These are phyloP conservation scores for Lepidium africanum DNA, from an alignment of 345 rosid species.

Conservation along the genomic window DNA sequence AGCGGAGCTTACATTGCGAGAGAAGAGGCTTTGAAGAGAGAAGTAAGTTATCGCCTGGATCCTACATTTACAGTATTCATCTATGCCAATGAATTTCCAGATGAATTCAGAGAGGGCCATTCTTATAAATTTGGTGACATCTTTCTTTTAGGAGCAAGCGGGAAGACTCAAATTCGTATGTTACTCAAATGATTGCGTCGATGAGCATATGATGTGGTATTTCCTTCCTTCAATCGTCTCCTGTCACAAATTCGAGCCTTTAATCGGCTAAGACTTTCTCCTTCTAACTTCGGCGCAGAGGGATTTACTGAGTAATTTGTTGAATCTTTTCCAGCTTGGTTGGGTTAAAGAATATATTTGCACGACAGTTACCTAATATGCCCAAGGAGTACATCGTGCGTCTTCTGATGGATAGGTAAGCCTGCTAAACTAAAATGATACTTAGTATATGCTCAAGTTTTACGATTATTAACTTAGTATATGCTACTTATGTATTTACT, in stretches of 20 bases:
- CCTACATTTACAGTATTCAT: not conserved
- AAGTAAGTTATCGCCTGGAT: slow-evolving; percentile 35
- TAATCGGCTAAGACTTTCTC: not conserved
- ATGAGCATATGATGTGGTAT: slow-evolving; percentile 99
- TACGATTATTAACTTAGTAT: not conserved
- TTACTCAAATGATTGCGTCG: slow-evolving; percentile 70
- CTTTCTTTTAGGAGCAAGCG: slow-evolving; percentile 69
- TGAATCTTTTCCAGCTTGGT: slow-evolving; percentile 56
- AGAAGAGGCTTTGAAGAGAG: slow-evolving; percentile 87
- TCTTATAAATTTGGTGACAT: not conserved
- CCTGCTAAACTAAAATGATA: not conserved
- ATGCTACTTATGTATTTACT: slow-evolving; percentile 7
- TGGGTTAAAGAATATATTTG: slow-evolving; percentile 96
- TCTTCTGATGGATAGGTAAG: slow-evolving; percentile 97
- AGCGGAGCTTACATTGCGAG: slow-evolving; percentile 96
- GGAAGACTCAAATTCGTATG: slow-evolving; percentile 81
- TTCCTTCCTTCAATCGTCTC: slow-evolving; percentile 16
- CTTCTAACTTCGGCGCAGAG: not conserved
- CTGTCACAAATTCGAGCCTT: not conserved
- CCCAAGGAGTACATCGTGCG: slow-evolving; percentile 99
- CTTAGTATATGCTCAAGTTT: not conserved
- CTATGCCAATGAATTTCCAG: not conserved
- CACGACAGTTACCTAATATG: slow-evolving; percentile 97
- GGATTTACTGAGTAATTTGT: not conserved
- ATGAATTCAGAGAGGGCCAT: not conserved